A percentile compares a stretch with the other conserved stretches of the same genome.
phyloP scores from a whole-genome alignment of 1,284 basidiomycete genomes.

The Mycena citricolor region DNA sequence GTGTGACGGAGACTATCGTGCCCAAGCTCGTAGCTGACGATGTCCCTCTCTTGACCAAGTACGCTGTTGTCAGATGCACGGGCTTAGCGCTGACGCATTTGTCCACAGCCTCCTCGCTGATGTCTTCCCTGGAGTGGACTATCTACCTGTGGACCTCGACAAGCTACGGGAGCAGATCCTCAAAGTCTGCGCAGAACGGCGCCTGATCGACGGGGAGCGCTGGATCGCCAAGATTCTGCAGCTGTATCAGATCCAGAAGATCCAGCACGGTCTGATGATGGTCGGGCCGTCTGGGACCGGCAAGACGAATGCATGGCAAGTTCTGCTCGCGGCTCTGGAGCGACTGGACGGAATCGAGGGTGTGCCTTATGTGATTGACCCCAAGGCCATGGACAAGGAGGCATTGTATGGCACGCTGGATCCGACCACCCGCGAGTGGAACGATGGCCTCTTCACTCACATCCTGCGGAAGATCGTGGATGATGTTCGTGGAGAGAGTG shows the following conservation, averaged over 20 bases:
- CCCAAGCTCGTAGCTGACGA: conserved; percentile 98
- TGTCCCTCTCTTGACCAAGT: conserved; percentile 91
- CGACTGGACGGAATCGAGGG: conserved; percentile 91
- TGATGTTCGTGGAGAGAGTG: conserved; percentile 96
- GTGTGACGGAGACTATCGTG: conserved; percentile 98
- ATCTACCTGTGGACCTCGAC: conserved; percentile 86
- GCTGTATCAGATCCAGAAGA: conserved; percentile 99
- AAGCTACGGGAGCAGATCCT: conserved; percentile 82
- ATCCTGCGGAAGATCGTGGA: conserved; percentile 98
- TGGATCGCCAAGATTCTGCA: conserved; percentile 98
- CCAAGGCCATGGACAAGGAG: conserved; percentile 99
- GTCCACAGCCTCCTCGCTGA: conserved; percentile 81
- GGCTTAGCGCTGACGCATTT: conserved; percentile 3
- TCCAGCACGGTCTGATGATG: conserved; percentile 99
- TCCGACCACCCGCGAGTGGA: conserved; percentile 98
- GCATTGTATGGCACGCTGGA: conserved; percentile 97
- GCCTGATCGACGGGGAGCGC: conserved; percentile 81
- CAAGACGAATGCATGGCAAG: conserved; percentile 97
- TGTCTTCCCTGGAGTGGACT: conserved; percentile 96
- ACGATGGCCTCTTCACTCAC: conserved; percentile 98
- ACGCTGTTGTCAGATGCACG: conserved; percentile 27
- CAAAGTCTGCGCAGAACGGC: conserved; percentile 85
- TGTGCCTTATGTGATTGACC: conserved; percentile 95
- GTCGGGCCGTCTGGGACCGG: conserved; percentile 97
- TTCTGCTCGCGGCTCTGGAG: conserved; percentile 88